Evolutionary conservation across 75 land plant species (phyloP), one percentile per base, ranked within the genome.

Genomic region (Selaginella moellendorffii): DNA sequence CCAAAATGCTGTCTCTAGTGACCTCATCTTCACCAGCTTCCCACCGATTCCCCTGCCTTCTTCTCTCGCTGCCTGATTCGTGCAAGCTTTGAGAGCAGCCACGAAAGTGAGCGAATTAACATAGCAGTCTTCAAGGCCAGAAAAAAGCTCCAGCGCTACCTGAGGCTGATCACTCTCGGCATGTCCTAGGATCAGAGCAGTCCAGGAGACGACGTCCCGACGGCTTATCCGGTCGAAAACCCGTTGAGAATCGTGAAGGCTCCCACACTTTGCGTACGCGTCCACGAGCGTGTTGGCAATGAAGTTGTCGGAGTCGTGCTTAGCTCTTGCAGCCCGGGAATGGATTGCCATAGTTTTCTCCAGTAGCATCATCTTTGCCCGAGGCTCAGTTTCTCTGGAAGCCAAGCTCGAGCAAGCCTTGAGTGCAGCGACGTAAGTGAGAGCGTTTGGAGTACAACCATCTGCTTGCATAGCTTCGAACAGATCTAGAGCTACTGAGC

Each of bases 381-480:
- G n/a, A n/a, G n/a, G n/a, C n/a, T n/a, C n/a, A n/a, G n/a, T n/a
- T n/a, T n/a, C n/a, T n/a, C n/a, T n/a, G n/a, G n/a, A n/a, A 29
- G 77, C 81, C 61, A 75, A 46, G 23, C 70, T 74, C 28, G 82
- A 74, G 67, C 85, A 85, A 30, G 69, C 80, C 0, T 71, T 79
- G 21, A 82, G 78, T 19, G 76, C 59, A 51, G 76, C n/a, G 24
- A 77, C 74, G 36, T 68, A 23, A 0, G 76, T 74, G 58, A 76
- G 68, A 23, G 54, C 66, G 67, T 81, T 78, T 5, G 83, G 81
- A 29, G 29, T 76, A 29, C 76, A 52, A 14, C 65, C 29, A n/a
- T 5, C 22, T 0, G 56, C n/a, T 63, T 70, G 72, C 86, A 80
- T 84, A 24, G 71, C 68, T 61, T 54, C 53, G 60, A 84, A 84